Percentiles rank a stretch among this genome's conserved stretches.
These are phyloP conservation scores for Sporothrix curviconia DNA, from an alignment of 2,329 filamentous ascomycete genomes.

Conservation along the genomic window DNA sequence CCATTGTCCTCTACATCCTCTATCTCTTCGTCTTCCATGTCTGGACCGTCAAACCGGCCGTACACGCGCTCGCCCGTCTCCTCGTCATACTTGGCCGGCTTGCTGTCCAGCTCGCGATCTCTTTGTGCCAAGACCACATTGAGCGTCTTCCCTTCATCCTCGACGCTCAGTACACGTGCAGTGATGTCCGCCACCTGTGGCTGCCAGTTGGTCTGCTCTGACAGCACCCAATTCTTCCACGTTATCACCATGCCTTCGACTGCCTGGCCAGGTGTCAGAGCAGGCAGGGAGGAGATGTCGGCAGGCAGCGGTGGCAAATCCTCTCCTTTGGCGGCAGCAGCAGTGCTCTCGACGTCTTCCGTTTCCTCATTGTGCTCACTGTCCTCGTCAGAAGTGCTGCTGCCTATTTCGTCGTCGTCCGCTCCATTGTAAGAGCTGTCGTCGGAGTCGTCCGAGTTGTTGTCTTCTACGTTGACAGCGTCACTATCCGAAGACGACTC, in stretches of 20 bases:
- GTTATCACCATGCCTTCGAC: constrained; percentile 58
- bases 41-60: constrained; percentile 69
- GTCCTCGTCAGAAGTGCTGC: not conserved
- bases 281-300: constrained; percentile 48
- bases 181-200: constrained; percentile 59
- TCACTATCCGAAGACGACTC: not conserved
- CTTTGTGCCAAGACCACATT: constrained; percentile 61
- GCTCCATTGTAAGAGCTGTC: not conserved
- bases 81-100: constrained; percentile 56
- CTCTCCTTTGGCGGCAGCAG: constrained; percentile 28
- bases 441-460: not conserved
- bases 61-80: constrained; percentile 67
- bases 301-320: constrained; percentile 59
- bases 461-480: not conserved
- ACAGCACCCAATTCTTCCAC: constrained; percentile 59
- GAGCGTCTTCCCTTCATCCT: constrained; percentile 45
- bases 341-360: not conserved
- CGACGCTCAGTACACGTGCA: constrained; percentile 54
- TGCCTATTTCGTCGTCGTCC: not conserved
- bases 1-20: constrained; percentile 44
- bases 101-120: constrained; percentile 50
- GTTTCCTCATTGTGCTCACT: not conserved
- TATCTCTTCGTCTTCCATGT: constrained; percentile 45
- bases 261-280: constrained; percentile 42
- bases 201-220: constrained; percentile 57